Conservation (phyloP, 345 rosid species). For the Lepidium didymum region DNA sequence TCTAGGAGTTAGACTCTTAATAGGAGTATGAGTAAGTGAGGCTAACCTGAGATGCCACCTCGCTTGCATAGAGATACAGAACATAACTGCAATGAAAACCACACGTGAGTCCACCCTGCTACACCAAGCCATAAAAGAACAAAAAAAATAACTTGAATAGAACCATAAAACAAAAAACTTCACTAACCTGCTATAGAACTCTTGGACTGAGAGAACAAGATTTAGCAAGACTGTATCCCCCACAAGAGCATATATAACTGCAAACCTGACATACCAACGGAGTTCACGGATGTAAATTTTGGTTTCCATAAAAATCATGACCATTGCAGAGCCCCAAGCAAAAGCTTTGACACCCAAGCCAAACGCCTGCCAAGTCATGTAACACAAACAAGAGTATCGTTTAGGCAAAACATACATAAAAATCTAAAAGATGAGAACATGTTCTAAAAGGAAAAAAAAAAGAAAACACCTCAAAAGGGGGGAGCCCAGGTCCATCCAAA, state of each 20-base stretch:
- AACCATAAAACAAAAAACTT: neutral
- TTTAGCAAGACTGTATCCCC: conserved; percentile 83
- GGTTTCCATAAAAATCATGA: conserved; percentile 67
- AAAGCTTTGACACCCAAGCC: conserved; percentile 65
- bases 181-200: conserved; percentile 56
- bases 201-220: conserved; percentile 65
- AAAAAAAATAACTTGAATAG: neutral
- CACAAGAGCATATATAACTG: conserved; percentile 66
- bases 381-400: neutral
- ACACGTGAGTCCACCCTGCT: conserved; percentile 25
- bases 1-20: neutral
- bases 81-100: conserved; percentile 50
- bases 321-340: conserved; percentile 71
- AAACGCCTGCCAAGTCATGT: conserved; percentile 42
- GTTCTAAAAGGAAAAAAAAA: neutral
- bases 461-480: conserved; percentile 76
- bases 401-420: neutral
- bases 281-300: conserved; percentile 73
- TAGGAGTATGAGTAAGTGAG: conserved; percentile 17
- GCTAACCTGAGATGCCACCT: conserved; percentile 85
- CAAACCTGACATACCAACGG: conserved; percentile 94
- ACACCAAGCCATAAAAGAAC: conserved; percentile 2
- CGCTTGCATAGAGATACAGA: conserved; percentile 65
- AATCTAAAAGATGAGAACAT: neutral
- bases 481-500: conserved; percentile 66